Base-by-base conservation (phyloP, 441 rosid genomes). In the Adansonia gregorii region DNA sequence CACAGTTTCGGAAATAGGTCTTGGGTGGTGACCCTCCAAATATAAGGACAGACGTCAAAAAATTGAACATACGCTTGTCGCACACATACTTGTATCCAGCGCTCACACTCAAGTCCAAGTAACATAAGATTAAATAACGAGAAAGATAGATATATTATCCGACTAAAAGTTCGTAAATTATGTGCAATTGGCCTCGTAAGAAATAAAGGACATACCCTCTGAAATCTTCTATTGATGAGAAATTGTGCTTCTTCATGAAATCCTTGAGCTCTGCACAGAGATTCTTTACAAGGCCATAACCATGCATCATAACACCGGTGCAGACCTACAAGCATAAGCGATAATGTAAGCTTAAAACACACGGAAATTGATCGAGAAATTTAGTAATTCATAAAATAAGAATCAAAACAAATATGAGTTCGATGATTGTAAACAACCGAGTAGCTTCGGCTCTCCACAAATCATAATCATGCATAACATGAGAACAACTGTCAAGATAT, bases 271-370 rank as follows among this genome's bases (percentile, higher is more conserved):
- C 98, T 0, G 82, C 81, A 41, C 91, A 88, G 48, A 96, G 91
- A 72, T 91, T 88, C 89, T 95, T 94, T 66, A 94, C 98, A 27
- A 94, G 86, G 74, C 94, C 89, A 75, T 95, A 93, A 15, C 99
- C 98, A 60, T 95, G 99, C 94, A 95, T 90, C 99, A 95, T 94
- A 70, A 94, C 98, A 4, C 98, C 99, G 0, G 99, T 92, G 81
- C 99, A 95, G 17, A 94, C 98, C 98, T 95, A 77, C 68, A 60
- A 78, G 74, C 48, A 70, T 71, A 52, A 51, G 72, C 7, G 6
- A 24, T 39, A 4, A 24, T n/a, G 19, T 8, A 43, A 31, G 55
- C 24, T 64, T 46, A 19, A 49, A 67, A 65, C 35, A 55, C 43
- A 55, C 2, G 20, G 8, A 73, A 43, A 45, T 59, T 19, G 41